These are phyloP conservation scores for Starmerella apicola DNA, from an alignment of 805 yeast genomes.

Conservation along the genomic window DNA sequence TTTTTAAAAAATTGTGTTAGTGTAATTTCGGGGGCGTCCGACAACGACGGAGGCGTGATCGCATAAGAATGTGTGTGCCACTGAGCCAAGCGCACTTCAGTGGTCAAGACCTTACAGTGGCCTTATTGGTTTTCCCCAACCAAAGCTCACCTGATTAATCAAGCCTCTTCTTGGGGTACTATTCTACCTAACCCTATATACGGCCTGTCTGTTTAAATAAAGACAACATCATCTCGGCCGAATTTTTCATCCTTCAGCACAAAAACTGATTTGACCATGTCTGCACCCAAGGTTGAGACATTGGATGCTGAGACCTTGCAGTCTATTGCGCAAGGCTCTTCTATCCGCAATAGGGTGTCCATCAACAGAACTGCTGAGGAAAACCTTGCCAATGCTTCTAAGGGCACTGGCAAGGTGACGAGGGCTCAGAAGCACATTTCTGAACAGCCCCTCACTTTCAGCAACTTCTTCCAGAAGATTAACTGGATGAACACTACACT, in stretches of 20 bases:
- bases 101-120: too few relatives aligned
- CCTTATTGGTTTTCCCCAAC: not conserved
- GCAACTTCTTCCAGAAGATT: constrained; percentile 60
- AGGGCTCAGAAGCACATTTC: constrained; percentile 39
- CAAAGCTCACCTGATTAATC: not conserved
- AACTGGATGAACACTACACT: constrained; percentile 60
- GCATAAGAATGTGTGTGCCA: too few relatives aligned
- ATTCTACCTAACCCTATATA: not conserved
- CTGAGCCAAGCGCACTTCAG: too few relatives aligned
- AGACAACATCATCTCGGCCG: not conserved
- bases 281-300: constrained; percentile 18
- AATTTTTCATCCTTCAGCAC: not conserved
- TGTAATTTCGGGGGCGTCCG: too few relatives aligned
- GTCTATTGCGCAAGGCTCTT: constrained; percentile 28
- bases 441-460: constrained; percentile 62
- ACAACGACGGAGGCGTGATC: too few relatives aligned
- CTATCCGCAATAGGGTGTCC: constrained; percentile 20
- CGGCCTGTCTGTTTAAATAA: not conserved
- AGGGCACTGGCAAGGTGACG: constrained; percentile 15
- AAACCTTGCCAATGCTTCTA: constrained; percentile 14
- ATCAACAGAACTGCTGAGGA: constrained; percentile 22
- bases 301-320: constrained; percentile 25
- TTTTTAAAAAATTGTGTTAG: too few relatives aligned
- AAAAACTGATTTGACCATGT: not conserved
- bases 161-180: not conserved